Conservation (phyloP, 2,329 filamentous ascomycete species). For the Colletotrichum camelliae region DNA sequence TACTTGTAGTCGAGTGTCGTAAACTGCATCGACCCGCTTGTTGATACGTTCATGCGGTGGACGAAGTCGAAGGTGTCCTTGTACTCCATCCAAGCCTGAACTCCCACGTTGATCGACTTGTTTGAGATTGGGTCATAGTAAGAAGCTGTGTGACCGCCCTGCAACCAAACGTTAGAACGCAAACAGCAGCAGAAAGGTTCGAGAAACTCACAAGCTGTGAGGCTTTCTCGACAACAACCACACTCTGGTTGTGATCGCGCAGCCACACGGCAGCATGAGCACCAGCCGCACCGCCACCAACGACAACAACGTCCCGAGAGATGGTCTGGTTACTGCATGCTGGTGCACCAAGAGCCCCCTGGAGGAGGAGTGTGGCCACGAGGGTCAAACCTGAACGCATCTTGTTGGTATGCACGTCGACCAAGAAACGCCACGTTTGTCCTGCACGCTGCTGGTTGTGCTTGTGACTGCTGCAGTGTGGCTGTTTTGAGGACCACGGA, state of each 20-base stretch:
- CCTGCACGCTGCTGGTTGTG: not conserved
- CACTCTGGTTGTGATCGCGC: conserved; percentile 37
- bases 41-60: conserved; percentile 35
- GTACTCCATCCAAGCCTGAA: conserved; percentile 32
- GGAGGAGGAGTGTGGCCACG: not conserved
- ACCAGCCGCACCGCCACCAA: conserved; percentile 47
- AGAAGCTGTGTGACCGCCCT: conserved; percentile 38
- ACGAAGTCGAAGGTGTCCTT: conserved; percentile 36
- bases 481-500: not conserved
- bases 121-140: conserved; percentile 31
- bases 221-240: conserved; percentile 45
- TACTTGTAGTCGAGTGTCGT: conserved; percentile 25
- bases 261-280: conserved; percentile 45
- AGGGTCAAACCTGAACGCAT: not conserved
- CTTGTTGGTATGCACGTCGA: not conserved
- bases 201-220: conserved; percentile 29
- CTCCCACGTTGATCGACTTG: conserved; percentile 24
- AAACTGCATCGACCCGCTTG: conserved; percentile 29
- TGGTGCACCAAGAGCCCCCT: not conserved
- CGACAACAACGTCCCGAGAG: conserved; percentile 32
- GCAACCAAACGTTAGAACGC: not conserved
- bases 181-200: not conserved
- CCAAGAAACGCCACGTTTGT: not conserved
- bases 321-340: conserved; percentile 3
- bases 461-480: not conserved